Evolutionary conservation across 1,139 yeast species (phyloP), one percentile per base, ranked within the genome.

Genomic region (Lodderomyces elongisporus): DNA sequence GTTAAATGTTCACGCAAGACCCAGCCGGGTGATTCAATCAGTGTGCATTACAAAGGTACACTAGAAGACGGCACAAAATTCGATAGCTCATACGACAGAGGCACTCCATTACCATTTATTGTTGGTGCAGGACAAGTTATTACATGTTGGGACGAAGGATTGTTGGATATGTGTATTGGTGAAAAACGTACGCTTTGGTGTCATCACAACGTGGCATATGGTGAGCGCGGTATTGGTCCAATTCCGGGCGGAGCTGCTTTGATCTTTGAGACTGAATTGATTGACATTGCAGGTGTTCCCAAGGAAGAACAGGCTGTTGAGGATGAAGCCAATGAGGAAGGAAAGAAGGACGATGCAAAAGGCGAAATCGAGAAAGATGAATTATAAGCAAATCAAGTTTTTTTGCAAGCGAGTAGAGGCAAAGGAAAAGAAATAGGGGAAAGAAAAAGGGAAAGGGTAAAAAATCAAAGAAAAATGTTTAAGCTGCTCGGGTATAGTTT

Each of bases 101-200:
- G 76, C 21, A 52, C 60, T 23, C 95, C 96, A 35, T 65, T 87
- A 45, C 60, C 70, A 30, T 85, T 87, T 58, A 64, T 61, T 23
- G 61, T 87, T 37, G 96, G 96, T 31, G 60, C 63, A 23, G 89
- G 91, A 14, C 80, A 74, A 51, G 95, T 87, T 30, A 85, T 87
- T 51, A 56, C 69, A 45, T 95, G 95, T 41, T 87, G 95, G 95
- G 95, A 87, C 44, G 77, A 81, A 57, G 95, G 95, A 28, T 65
- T 85, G 35, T 46, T 52, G 30, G 64, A 79, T 34, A 84, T 85
- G 91, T 87, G 96, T 59, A 69, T 84, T 54, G 95, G 95, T 32
- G 96, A 87, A 58, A 73, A 79, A 62, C 76, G 95, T 52, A 77
- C 74, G 47, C 68, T 87, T 48, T 74, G 77, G 27, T 85, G 88